Conservation (phyloP, 116 monocot species). For the Posidonia oceanica region DNA sequence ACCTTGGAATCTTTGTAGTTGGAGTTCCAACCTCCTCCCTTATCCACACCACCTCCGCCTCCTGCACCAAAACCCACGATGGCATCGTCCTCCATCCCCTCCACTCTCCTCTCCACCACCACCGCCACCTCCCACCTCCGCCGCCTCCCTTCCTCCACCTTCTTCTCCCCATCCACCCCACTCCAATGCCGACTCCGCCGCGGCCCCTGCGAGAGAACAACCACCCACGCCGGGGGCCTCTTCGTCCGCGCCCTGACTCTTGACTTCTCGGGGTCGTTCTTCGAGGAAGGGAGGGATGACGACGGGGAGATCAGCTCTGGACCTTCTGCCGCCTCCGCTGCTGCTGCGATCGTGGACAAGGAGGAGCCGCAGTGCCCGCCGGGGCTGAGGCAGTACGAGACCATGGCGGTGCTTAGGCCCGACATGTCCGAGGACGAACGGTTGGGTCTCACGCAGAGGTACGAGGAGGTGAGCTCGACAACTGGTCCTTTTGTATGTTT, state of each 20-base stretch:
- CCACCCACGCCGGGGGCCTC: conserved; percentile 1
- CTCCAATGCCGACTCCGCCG: neutral
- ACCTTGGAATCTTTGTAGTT: no score
- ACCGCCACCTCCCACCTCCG: neutral
- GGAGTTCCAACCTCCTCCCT: neutral
- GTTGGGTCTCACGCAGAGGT: conserved; percentile 64
- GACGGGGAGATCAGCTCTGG: conserved; percentile 6
- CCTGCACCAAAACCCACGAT: neutral
- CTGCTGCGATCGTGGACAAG: conserved; percentile 45
- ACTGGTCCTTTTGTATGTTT: no score
- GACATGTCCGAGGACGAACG: conserved; percentile 95
- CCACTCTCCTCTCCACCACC: neutral
- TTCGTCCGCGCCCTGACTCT: conserved; percentile 34
- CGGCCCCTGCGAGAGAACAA: no score
- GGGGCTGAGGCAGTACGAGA: conserved; percentile 90
- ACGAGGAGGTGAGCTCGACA: conserved; percentile 62
- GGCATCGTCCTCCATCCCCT: conserved; percentile 6
- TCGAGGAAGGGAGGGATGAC: conserved; percentile 43
- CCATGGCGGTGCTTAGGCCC: conserved; percentile 85
- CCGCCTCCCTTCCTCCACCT: conserved; percentile 11
- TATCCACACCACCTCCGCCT: neutral
- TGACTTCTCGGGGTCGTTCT: conserved; percentile 82
- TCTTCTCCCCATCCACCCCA: neutral
- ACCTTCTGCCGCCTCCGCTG: conserved; percentile 21
- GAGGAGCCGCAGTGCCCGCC: conserved; percentile 92